Base-by-base conservation (phyloP, 306 rosid genomes). In the Acacia confusa region DNA sequence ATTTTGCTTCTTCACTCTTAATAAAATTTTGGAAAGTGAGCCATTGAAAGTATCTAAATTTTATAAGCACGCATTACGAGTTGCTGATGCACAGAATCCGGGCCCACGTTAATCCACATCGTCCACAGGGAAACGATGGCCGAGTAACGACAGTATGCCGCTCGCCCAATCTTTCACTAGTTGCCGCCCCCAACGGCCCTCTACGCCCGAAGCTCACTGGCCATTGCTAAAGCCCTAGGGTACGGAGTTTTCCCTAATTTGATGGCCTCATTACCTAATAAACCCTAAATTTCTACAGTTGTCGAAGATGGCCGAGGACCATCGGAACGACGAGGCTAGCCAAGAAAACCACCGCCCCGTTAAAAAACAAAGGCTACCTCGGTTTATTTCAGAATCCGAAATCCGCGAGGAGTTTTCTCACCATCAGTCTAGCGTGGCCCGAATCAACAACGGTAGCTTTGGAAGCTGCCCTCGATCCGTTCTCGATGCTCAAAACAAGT, bases 371-470 rank as follows among this genome's bases (percentile, higher is more conserved):
- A 82, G 55, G 41, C 70, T 81, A 17, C 19, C 67, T 15, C 65
- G 36, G 41, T 22, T 53, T 72, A 80, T 87, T 47, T 70, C 89
- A 13, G 84, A 82, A 22, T 11, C 79, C 61, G 82, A 84, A 27
- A 60, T 87, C 72, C 82, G n/a, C 3, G 28, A 82, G 0, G 91
- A 91, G 71, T 91, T 91, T 83, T 80, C 89, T 22, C 92, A 91
- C 87, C 94, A 91, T 77, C 77, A 84, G 28, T 76, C 22, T 1
- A 76, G 73, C 28, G 74, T 88, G 34, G 91, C 91, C 7, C 75
- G 91, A 20, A 78, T 91, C 87, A 87, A 88, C 85, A 91, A 88
- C 84, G 94, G 94, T 53, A 91, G 90, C 81, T 88, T 91, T 78
- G 92, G 94, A 4, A 79, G 90, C 78, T 91, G 94, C 78, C 94